Evolutionary conservation across 257 asterid genomes (phyloP).

Genomic region (Cynanchum wilfordii): DNA sequence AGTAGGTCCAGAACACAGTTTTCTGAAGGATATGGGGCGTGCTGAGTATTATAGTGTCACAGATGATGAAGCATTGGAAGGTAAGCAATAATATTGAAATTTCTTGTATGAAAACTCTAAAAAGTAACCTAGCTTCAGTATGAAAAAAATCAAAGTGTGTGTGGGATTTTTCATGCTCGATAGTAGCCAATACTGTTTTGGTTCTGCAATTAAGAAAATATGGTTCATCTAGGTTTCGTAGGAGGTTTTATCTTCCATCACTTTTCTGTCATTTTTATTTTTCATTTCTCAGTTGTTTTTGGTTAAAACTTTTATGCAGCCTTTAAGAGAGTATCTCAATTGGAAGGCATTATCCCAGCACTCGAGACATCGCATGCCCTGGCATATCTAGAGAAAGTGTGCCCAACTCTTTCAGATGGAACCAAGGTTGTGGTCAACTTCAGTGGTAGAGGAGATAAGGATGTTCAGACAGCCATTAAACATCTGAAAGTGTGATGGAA

Average conservation of each 20-base stretch:
- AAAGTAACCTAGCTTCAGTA: not conserved
- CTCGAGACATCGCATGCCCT: conserved; percentile 94
- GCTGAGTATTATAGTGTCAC: conserved; percentile 81
- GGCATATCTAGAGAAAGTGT: conserved; percentile 77
- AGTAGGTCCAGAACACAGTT: conserved; percentile 98
- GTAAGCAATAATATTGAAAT: conserved; percentile 27
- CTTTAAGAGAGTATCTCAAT: conserved; percentile 68
- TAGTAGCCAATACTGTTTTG: too few relatives aligned
- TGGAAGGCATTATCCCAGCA: conserved; percentile 93
- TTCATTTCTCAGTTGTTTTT: not conserved
- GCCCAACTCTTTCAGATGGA: conserved; percentile 73
- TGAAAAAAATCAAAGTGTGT: not conserved
- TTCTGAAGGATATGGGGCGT: conserved; percentile 81
- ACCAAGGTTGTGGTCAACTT: conserved; percentile 79
- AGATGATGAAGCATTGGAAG: conserved; percentile 90
- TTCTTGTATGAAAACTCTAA: too few relatives aligned
- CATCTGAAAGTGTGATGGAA: conserved; percentile 39
- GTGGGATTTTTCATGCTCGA: not conserved
- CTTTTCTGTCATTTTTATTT: not conserved
- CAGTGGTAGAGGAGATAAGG: conserved; percentile 98
- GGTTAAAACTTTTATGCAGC: conserved; percentile 44
- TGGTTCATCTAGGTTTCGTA: too few relatives aligned
- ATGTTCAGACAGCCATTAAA: conserved; percentile 75
- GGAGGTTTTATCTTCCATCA: too few relatives aligned
- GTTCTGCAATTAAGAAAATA: too few relatives aligned